Evolutionary conservation across 2,329 filamentous ascomycete species (phyloP), one percentile per base, ranked within the genome.

Genomic region (Mollisiaceae sp.): DNA sequence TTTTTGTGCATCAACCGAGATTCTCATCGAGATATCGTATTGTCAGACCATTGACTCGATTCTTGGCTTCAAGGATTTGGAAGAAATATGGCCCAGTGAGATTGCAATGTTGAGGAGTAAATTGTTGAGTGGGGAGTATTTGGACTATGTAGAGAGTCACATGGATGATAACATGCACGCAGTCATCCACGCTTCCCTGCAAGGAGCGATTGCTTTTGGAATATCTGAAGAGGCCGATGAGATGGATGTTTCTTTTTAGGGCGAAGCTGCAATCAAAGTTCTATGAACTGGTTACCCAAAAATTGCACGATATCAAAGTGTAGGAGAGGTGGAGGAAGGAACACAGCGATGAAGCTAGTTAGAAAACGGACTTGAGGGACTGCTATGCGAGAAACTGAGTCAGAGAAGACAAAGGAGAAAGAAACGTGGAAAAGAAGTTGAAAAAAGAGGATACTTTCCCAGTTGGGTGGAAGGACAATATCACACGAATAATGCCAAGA

Each of bases 11-110:
- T 32, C 6, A 32, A 32, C 27, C 27, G 27, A 6, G 27, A 32
- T 32, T 6, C 43, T 61, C 5, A 18, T 61, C 8, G 59, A 54
- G 36, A 61, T 61, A 15, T 27, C 45, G 14, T 61, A 50, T 20
- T 61, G 59, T 45, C 8, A 61, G 35, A 27, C 45, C 15, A 61
- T 61, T 24, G 59, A 61, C 4, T 54, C 50, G 11, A 54, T 54
- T 8, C 50, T 54, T 35, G 24, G 14, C 14, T 54, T 54, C 50
- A 54, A 35, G 14, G 24, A 32, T 15, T 27, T 54, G 50, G 50
- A 54, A 35, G 24, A 32, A 32, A 54, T 54, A 27, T 12, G 50
- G 6, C 50, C 50, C 11, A 54, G 50, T 18, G 50, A 54, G n/a
- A 35, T 32, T 54, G 50, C 50, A 54, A 54, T 54, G 50, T 8